Conservation (phyloP, 345 rosid species). For the Aurinia saxatilis region DNA sequence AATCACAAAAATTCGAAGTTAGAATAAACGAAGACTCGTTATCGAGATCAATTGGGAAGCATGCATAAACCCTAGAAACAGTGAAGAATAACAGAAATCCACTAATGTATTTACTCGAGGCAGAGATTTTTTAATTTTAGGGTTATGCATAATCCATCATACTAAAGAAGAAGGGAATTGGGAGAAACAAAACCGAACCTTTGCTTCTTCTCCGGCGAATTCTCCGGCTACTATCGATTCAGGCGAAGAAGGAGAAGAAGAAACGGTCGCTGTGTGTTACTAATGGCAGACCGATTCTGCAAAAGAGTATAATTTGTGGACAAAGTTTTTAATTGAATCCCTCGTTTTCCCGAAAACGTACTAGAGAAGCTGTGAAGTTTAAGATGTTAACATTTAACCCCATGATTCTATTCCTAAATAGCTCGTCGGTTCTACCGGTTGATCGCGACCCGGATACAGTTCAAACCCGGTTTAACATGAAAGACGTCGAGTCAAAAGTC, state of each 20-base stretch:
- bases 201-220: slow-evolving; percentile 15
- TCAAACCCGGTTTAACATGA: neutral
- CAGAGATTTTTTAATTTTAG: slow-evolving; percentile 7
- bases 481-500: neutral
- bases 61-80: slow-evolving; percentile 25
- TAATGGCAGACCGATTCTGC: neutral
- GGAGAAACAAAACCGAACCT: slow-evolving; percentile 14
- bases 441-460: neutral
- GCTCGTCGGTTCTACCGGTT: neutral
- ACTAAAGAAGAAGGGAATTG: neutral
- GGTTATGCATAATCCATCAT: neutral
- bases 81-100: slow-evolving; percentile 10
- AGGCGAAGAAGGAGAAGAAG: slow-evolving; percentile 2
- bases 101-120: neutral
- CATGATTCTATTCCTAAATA: neutral
- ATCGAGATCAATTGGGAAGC: neutral
- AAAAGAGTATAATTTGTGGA: neutral
- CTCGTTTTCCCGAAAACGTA: neutral
- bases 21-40: neutral
- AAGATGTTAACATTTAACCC: neutral
- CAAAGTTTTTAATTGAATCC: slow-evolving; percentile 4
- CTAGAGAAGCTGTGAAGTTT: neutral
- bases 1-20: slow-evolving; percentile 5
- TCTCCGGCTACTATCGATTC: slow-evolving; percentile 8
- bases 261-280: slow-evolving; percentile 17